A percentile compares a stretch with the other conserved stretches of the same genome.
These are phyloP conservation scores for Tricholoma saponaceum DNA, from an alignment of 768 basidiomycete species.

Conservation along the genomic window DNA sequence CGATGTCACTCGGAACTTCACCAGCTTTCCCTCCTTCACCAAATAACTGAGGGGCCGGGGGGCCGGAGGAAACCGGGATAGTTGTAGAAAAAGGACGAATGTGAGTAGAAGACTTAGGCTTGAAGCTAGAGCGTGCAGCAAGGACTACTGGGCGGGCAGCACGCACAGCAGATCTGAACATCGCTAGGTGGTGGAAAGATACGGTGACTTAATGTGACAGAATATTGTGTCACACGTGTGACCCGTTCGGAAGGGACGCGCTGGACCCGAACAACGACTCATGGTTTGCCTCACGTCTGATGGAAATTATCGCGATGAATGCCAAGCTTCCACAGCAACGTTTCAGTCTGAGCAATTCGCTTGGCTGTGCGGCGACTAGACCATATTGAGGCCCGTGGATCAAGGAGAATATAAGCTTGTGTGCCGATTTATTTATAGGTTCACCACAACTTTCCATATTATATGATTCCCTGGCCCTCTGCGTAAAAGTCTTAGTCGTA, in stretches of 20 bases:
- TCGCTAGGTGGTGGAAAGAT: conserved; percentile 23
- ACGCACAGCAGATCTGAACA: conserved; percentile 44
- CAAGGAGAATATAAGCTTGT: background rate
- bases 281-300: background rate
- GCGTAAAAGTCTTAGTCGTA: background rate
- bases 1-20: conserved; percentile 76
- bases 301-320: background rate
- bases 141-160: conserved; percentile 40
- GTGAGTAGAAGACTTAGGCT: conserved; percentile 24
- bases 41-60: conserved; percentile 61
- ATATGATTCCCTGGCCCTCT: background rate
- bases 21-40: conserved; percentile 72
- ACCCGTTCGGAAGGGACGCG: too few relatives aligned
- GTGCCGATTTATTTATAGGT: background rate
- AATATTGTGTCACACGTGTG: conserved; percentile 13
- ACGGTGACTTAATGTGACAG: conserved; percentile 11
- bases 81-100: conserved; percentile 60
- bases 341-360: background rate
- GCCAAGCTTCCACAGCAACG: background rate
- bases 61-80: conserved; percentile 46
- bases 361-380: background rate
- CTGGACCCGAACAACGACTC: background rate
- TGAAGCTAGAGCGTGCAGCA: conserved; percentile 33
- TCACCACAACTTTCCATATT: background rate
- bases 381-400: background rate